These are phyloP conservation scores for Eucalyptus tenuipes DNA, from an alignment of 345 rosid genomes.

Conservation along the genomic window DNA sequence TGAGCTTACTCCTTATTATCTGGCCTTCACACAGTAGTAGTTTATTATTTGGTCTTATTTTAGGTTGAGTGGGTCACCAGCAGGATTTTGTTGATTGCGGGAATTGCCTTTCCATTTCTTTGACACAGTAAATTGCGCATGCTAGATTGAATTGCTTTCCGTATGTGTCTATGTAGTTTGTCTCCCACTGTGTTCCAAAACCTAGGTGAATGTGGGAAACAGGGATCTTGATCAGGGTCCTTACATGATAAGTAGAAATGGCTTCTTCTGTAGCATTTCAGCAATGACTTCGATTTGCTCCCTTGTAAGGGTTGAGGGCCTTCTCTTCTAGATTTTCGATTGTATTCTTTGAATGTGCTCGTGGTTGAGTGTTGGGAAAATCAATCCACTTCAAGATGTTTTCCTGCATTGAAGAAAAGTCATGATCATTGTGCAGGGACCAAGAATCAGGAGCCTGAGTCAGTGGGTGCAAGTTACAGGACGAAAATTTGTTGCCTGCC, in stretches of 20 bases:
- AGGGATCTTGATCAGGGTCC: neutral
- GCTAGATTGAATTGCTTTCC: neutral
- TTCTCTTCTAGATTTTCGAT: neutral
- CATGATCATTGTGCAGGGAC: neutral
- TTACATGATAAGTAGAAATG: neutral
- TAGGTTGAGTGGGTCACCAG: neutral
- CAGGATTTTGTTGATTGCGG: neutral
- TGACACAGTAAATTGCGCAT: neutral
- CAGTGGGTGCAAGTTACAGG: neutral
- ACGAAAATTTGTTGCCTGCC: neutral
- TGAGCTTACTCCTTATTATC: neutral
- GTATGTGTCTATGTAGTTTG: neutral
- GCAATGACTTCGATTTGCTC: neutral
- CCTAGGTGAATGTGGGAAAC: neutral
- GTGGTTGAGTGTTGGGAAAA: neutral
- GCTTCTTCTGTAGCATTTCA: neutral
- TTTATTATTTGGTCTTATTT: neutral
- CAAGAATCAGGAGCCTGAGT: neutral
- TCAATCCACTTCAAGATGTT: neutral
- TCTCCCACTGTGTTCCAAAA: neutral
- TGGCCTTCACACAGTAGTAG: neutral
- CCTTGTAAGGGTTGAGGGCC: neutral
- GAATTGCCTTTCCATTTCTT: neutral
- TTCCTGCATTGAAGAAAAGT: neutral
- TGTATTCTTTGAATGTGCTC: neutral